phyloP scores from a whole-genome alignment of 306 rosid genomes.

The Prunus mongolica region DNA sequence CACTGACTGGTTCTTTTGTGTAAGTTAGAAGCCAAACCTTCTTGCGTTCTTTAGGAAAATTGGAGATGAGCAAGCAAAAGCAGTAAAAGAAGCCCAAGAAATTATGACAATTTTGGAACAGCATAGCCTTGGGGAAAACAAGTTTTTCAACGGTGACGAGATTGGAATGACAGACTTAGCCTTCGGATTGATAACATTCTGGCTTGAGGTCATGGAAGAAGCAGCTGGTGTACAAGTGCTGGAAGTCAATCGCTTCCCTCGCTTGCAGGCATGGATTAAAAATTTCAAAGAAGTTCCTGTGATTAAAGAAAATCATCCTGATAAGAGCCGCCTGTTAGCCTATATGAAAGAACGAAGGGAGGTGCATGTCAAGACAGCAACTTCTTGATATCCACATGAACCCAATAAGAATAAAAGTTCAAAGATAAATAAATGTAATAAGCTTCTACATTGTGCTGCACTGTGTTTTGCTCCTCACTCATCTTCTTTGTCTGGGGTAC shows the following conservation, averaged over 20 bases:
- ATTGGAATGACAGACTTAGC: conserved; percentile 11
- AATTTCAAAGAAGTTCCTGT: conserved; percentile 4
- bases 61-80: conserved; percentile 17
- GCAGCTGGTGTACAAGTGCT: conserved; percentile 17
- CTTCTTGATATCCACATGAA: neutral
- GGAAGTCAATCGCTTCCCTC: neutral
- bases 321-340: neutral
- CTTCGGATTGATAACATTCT: neutral
- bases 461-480: too few relatives aligned
- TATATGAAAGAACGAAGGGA: conserved; percentile 7
- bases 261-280: conserved; percentile 7
- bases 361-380: neutral
- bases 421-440: neutral
- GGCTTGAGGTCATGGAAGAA: conserved; percentile 3
- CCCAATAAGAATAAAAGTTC: neutral
- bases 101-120: conserved; percentile 8
- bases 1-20: neutral
- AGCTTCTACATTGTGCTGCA: neutral
- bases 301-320: conserved; percentile 7
- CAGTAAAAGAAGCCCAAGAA: neutral
- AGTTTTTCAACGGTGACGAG: neutral
- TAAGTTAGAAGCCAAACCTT: neutral
- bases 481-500: too few relatives aligned
- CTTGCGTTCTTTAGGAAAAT: neutral
- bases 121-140: conserved; percentile 1